Conservation (phyloP, 1,139 yeast species). For the Ashbya aceris region DNA sequence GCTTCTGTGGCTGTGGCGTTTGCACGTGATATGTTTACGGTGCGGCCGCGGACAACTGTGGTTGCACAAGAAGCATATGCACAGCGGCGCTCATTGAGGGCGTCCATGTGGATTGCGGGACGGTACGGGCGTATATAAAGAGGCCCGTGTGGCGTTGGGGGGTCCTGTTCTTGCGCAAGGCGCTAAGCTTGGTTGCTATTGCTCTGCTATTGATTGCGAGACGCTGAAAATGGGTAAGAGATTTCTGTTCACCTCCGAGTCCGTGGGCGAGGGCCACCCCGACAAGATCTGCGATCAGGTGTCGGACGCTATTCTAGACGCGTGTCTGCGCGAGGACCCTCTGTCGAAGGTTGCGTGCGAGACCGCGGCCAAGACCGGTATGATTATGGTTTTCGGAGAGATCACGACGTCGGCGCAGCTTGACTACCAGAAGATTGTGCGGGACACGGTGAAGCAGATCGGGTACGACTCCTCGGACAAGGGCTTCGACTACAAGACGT, state of each 20-base stretch:
- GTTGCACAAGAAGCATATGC: no score
- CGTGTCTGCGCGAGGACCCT: slow-evolving; percentile 93
- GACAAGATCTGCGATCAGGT: slow-evolving; percentile 99
- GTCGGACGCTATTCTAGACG: slow-evolving; percentile 95
- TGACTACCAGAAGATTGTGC: slow-evolving; percentile 93
- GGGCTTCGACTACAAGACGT: slow-evolving; percentile 98
- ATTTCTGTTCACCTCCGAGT: slow-evolving; percentile 88
- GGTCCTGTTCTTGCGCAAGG: no score
- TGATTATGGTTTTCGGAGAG: slow-evolving; percentile 99
- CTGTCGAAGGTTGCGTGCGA: slow-evolving; percentile 98
- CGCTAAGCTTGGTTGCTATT: no score
- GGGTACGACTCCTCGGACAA: slow-evolving; percentile 94
- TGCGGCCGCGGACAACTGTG: no score
- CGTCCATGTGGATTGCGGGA: no score
- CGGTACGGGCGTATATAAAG: no score
- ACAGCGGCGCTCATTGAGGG: no score
- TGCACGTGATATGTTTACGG: no score
- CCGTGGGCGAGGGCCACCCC: slow-evolving; percentile 99
- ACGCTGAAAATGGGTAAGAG: slow-evolving; percentile 18
- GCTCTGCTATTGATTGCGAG: no score
- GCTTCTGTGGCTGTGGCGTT: no score
- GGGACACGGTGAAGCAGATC: slow-evolving; percentile 97
- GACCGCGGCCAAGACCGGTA: slow-evolving; percentile 97
- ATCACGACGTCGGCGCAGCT: slow-evolving; percentile 92
- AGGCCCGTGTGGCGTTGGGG: no score